Conservation (phyloP, 139 green algal genomes). For the Chlorella ohadii region DNA sequence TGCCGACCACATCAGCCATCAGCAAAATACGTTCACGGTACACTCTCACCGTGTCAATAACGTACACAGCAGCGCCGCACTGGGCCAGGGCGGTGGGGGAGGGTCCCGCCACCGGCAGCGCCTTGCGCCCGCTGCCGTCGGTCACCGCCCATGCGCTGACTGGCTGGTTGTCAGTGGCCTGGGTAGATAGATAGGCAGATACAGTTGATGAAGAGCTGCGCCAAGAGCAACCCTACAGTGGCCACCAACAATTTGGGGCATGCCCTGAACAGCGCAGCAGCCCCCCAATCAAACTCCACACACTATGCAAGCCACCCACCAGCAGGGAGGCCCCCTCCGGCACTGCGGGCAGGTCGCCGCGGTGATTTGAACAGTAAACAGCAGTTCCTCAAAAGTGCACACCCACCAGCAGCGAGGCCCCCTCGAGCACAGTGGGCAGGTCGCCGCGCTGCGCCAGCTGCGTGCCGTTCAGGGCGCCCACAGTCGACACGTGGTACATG, state of each 20-base stretch:
- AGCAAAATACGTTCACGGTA: too few relatives aligned
- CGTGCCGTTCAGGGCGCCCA: neutral
- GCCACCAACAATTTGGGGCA: too few relatives aligned
- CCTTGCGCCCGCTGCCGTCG: neutral
- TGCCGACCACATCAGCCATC: too few relatives aligned
- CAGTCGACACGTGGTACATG: slow-evolving; percentile 1
- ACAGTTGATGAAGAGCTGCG: too few relatives aligned
- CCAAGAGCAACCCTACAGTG: too few relatives aligned
- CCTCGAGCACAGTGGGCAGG: neutral
- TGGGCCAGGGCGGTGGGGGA: neutral
- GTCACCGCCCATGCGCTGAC: neutral
- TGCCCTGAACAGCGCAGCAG: too few relatives aligned
- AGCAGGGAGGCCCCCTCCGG: too few relatives aligned
- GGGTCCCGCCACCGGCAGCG: neutral
- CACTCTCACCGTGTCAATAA: neutral
- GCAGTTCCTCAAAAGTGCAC: too few relatives aligned
- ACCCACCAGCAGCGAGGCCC: neutral
- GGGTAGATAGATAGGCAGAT: neutral
- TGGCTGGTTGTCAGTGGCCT: neutral
- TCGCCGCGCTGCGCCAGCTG: neutral
- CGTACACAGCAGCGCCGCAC: neutral
- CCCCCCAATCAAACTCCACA: too few relatives aligned
- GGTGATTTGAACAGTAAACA: too few relatives aligned
- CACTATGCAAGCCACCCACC: too few relatives aligned
- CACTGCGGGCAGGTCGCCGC: too few relatives aligned